Evolutionary conservation across 164 flowering plant species (phyloP), one percentile per base, ranked within the genome.

Genomic region (Magnolia kwangsiensis): DNA sequence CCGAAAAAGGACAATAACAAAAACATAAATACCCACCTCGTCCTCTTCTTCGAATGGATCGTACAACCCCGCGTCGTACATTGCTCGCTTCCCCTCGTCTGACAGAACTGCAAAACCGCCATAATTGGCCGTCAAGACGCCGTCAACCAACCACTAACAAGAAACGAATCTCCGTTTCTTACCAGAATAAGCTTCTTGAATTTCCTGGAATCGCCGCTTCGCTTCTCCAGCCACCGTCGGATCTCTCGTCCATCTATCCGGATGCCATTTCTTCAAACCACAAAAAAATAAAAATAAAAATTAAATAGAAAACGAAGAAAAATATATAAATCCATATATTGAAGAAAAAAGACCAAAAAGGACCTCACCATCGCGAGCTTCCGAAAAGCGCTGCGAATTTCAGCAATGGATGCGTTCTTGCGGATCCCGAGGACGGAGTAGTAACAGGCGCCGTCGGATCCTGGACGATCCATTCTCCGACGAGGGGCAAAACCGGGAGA

Each of bases 151-250:
- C 75, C 51, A n/a, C 18, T 14, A 49, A 50, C 69, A 58, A 19
- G 27, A 71, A 4, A 5, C n/a, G 21, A 23, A 72, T 37, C 49
- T 45, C 19, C 50, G 37, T 23, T 9, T 20, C 51, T 0, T 27
- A 88, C 97, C 98, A 9, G 98, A 87, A 67, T 95, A 95, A 0
- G 98, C 98, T 74, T 95, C 97, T 70, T 95, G 98, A n/a, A 95
- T 88, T 78, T 90, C 88, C 92, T 95, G 98, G 72, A 95, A 95
- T 71, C 92, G 85, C 65, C 87, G 88, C 19, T 95, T 91, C 13
- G 94, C 95, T 50, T 93, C 95, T 1, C 82, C 92, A 51, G 91
- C 88, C 23, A 83, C 84, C 61, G 84, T 66, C 13, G 90, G 90
- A 74, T 89, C 89, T 78, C 73, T 80, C 66, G 85, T 75, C 88